phyloP scores from a whole-genome alignment of 169 alveolate genomes.

The Eimeria falciformis region DNA sequence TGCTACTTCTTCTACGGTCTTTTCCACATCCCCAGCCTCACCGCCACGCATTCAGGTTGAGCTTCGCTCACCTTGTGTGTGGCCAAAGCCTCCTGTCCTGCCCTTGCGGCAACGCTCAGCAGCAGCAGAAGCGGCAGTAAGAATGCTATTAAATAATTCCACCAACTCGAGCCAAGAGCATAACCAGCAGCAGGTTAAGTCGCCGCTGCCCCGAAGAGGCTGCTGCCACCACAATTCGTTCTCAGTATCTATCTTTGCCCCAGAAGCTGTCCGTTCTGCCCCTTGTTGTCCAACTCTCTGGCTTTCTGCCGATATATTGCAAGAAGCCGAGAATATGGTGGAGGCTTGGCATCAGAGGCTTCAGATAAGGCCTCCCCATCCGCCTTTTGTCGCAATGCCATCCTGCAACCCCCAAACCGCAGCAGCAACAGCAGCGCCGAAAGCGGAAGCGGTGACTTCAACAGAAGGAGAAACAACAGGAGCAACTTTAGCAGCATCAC shows the following conservation, averaged over 20 bases:
- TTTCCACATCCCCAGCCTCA: not conserved
- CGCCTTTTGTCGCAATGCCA: too few species aligned
- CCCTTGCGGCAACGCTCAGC: constrained; percentile 21
- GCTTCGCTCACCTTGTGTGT: constrained; percentile 24
- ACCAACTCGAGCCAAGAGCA: not conserved
- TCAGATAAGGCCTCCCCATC: not conserved
- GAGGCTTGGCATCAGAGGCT: not conserved
- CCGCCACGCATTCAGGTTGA: not conserved
- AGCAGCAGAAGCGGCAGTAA: constrained; percentile 39
- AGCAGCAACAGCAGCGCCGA: not conserved
- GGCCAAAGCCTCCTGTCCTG: constrained; percentile 26
- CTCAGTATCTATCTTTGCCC: not conserved
- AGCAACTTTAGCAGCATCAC: not conserved
- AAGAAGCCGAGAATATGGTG: constrained; percentile 20
- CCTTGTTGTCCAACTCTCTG: constrained; percentile 48
- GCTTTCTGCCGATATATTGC: constrained; percentile 3
- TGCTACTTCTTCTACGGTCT: not conserved
- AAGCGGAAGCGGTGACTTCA: not conserved
- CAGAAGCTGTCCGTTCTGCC: not conserved
- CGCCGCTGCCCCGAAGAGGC: not conserved
- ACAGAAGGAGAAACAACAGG: not conserved
- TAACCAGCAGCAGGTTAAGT: not conserved
- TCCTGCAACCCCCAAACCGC: constrained; percentile 32
- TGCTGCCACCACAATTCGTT: not conserved
- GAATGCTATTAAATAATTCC: not conserved